Conservation (phyloP, 192 early-diverging fungal species). For the Rhizophagus prolifer region DNA sequence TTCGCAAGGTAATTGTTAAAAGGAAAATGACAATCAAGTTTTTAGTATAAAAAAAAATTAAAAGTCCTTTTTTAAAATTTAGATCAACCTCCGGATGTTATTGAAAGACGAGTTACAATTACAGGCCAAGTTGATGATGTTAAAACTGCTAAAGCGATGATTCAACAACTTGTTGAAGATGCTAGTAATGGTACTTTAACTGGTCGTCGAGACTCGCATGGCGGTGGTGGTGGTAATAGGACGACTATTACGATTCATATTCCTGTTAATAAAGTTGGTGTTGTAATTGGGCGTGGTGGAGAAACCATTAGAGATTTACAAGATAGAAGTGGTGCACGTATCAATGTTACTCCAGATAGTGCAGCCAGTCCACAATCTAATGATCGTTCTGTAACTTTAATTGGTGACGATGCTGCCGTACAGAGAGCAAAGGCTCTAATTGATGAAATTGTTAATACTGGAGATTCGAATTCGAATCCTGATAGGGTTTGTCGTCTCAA, state of each 20-base stretch:
- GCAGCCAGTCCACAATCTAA: slow-evolving; percentile 39
- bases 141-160: slow-evolving; percentile 51
- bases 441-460: slow-evolving; percentile 65
- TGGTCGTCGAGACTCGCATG: slow-evolving; percentile 28
- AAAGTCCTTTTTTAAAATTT: background rate
- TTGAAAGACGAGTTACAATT: slow-evolving; percentile 51
- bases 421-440: slow-evolving; percentile 70
- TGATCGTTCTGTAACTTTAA: slow-evolving; percentile 63
- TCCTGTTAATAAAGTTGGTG: slow-evolving; percentile 70
- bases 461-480: slow-evolving; percentile 22
- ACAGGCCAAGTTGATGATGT: slow-evolving; percentile 49
- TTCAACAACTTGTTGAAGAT: slow-evolving; percentile 46
- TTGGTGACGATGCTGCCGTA: slow-evolving; percentile 67
- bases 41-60: background rate
- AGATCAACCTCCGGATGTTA: slow-evolving; percentile 46
- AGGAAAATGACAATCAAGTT: background rate
- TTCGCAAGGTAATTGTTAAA: slow-evolving; percentile 42
- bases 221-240: slow-evolving; percentile 36
- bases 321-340: slow-evolving; percentile 63
- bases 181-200: slow-evolving; percentile 22
- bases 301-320: slow-evolving; percentile 77
- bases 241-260: slow-evolving; percentile 55
- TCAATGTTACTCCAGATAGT: slow-evolving; percentile 66
- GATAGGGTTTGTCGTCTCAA: slow-evolving; percentile 17
- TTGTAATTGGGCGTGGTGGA: slow-evolving; percentile 80